A percentile compares a stretch with the other conserved stretches of the same genome.
phyloP scores from a whole-genome alignment of 768 basidiomycete genomes.

The Candolleomyces aberdarensis region DNA sequence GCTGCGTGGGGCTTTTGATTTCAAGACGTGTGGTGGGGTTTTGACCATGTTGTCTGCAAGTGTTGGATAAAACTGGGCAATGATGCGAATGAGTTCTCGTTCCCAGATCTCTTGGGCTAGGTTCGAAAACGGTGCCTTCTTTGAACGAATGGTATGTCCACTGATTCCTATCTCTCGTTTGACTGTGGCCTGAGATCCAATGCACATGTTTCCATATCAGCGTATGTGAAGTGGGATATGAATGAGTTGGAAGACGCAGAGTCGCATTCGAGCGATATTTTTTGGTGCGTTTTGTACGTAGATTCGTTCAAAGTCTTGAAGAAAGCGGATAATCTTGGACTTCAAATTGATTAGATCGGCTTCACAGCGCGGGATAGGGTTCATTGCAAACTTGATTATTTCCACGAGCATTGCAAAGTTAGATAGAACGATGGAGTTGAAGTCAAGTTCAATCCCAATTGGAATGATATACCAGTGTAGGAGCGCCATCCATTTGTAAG shows the following conservation, averaged over 20 bases:
- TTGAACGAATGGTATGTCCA: conserved; percentile 27
- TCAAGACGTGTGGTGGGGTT: too few relatives aligned
- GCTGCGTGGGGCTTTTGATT: too few relatives aligned
- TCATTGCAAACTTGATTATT: conserved; percentile 29
- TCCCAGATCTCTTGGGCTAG: too few relatives aligned
- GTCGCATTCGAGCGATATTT: conserved; percentile 18
- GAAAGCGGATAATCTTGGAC: conserved; percentile 19
- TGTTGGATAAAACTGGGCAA: too few relatives aligned
- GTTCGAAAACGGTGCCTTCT: conserved; percentile 4
- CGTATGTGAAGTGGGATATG: conserved; percentile 31
- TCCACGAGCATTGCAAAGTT: conserved; percentile 26
- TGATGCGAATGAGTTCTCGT: too few relatives aligned
- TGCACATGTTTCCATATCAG: conserved; percentile 33
- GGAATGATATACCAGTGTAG: conserved; percentile 34
- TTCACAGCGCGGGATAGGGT: conserved; percentile 13
- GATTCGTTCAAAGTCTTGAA: conserved; percentile 20
- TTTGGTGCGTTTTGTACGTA: conserved; percentile 24
- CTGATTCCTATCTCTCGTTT: conserved; percentile 24
- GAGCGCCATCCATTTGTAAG: conserved; percentile 34
- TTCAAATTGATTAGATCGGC: conserved; percentile 19
- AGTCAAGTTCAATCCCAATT: conserved; percentile 27
- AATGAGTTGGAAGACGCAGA: conserved; percentile 32
- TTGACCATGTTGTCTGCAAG: too few relatives aligned
- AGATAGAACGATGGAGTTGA: conserved; percentile 17
- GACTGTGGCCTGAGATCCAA: conserved; percentile 30